Base-by-base conservation (phyloP, 805 yeast genomes). In the Barnettozyma botsteinii region DNA sequence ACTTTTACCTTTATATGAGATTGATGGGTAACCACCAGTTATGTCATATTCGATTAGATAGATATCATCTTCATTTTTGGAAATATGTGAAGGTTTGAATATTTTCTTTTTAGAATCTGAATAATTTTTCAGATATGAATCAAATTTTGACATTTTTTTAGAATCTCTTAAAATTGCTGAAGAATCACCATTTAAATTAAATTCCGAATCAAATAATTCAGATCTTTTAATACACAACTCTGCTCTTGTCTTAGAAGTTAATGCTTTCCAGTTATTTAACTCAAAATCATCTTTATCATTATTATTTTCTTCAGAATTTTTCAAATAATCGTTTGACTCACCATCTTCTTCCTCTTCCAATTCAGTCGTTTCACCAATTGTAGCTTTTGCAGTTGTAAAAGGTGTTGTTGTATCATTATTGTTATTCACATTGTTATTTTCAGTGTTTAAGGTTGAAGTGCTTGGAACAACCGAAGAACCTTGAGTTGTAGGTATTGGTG, bases 31-130 rank as follows among this genome's bases (percentile, higher is more conserved):
- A 0, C 88, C 88, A 33, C 94, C 88, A 3, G 77, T 66, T 6
- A 85, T 75, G 48, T 89, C 96, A 58, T 91, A 93, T 57, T 93
- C 98, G 23, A 85, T 69, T 33, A 85, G 60, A 75, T 20, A 83
- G 75, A 49, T 77, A 23, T 62, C 66, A 32, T 68, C 70, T 32
- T 64, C 62, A 35, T 62, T 54, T 24, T 33, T 31, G 12, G 31
- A 22, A 4, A 40, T 49, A 3, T 45, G 15, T 4, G 51, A 35
- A 1, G 44, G 38, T 12, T 28, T 50, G 40, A 50, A 49, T 7
- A 47, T 35, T 19, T 47, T 47, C 19, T 63, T 68, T 34, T 68
- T 72, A 3, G 55, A 54, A 36, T 64, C 60, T 7, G 38, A 43
- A 37, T 55, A 58, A 31, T 60, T 62, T 14, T 49, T 49, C 41